Percentiles rank a stretch among this genome's conserved stretches.
Conservation (phyloP, 345 rosid genomes). For the Lepidium didymum region DNA sequence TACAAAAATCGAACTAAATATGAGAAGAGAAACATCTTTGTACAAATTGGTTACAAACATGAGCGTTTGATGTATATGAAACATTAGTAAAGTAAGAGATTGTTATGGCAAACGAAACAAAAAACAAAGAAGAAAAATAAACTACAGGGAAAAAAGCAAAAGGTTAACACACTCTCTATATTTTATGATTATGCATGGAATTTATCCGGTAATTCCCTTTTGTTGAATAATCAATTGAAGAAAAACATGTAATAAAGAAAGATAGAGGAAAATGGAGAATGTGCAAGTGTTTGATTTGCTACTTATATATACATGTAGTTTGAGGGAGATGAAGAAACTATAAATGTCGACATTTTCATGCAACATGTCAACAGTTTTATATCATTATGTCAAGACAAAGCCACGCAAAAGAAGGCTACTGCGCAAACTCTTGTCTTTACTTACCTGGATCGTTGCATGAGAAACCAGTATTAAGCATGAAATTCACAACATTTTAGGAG, state of each 20-base stretch:
- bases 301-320: background rate
- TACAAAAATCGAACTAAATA: background rate
- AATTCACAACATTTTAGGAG: background rate
- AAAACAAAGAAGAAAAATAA: background rate
- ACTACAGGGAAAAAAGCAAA: background rate
- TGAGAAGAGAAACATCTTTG: background rate
- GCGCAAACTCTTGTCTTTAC: background rate
- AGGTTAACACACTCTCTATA: background rate
- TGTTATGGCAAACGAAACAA: background rate
- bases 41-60: background rate
- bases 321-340: conserved; percentile 2
- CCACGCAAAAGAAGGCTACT: background rate
- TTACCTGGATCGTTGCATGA: background rate
- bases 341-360: conserved; percentile 24
- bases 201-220: background rate
- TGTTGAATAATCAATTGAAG: background rate
- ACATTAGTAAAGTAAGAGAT: background rate
- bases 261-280: background rate
- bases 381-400: background rate
- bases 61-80: background rate
- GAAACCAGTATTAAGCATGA: background rate
- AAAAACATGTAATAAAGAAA: no score
- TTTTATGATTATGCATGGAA: background rate
- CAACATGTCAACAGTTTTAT: conserved; percentile 10
- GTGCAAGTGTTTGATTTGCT: conserved; percentile 4